Evolutionary conservation across 1,284 basidiomycete species (phyloP), one percentile per base, ranked within the genome.

Genomic region (Naganishia liquefaciens): DNA sequence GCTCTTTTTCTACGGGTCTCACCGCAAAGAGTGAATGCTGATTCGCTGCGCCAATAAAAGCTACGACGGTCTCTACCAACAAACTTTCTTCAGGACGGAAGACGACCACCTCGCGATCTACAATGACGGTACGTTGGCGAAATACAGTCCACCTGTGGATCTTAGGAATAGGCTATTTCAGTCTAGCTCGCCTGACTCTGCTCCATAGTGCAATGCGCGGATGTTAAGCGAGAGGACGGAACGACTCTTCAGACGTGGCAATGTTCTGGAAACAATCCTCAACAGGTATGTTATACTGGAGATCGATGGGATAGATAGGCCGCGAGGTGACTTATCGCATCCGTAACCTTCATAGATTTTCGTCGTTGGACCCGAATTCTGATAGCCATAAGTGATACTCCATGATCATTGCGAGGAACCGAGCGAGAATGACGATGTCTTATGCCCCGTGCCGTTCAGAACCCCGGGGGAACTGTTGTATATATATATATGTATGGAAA

Each of bases 211-310:
- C 64, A 60, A 57, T 66, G 65, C 53, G 33, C 53, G 4, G 65
- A 66, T 42, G 9, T 66, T 11, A 62, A 47, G 42, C 49, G 37
- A 19, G 65, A 66, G 40, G 65, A 66, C 27, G 60, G 60, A 13
- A 46, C 7, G 23, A 60, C 65, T 2, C 15, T 60, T 10, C 65
- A 67, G 51, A 63, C 61, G 5, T 67, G 65, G 65, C 44, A 40
- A 17, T 67, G 65, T 30, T 40, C 54, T n/a, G 65, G 65, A 5
- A 28, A 27, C 25, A 63, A 67, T 49, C 47, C 54, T 30, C 61
- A 67, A 27, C 65, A 67, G 62, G 65, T 63, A 49, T 25, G 65
- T 37, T 13, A 13, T 7, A 13, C 33, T 13, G 33, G 33, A 37
- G 13, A 37, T 13, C 13, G 33, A 37, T 9, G 33, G 13, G 9